Conservation (phyloP, 179 eudicot species). For the Dionaea muscipula region DNA sequence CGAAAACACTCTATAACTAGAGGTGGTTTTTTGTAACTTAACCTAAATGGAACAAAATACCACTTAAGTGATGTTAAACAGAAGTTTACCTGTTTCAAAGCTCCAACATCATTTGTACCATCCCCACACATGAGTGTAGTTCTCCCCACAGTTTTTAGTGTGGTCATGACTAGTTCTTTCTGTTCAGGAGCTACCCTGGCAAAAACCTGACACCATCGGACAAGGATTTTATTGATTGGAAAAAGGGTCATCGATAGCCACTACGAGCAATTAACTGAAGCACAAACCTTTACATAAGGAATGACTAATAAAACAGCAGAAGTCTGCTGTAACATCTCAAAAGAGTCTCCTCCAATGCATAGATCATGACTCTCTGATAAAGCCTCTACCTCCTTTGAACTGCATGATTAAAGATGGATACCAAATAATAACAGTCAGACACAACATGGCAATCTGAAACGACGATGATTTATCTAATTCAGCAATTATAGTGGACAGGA, state of each 20-base stretch:
- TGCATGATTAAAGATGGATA: constrained; percentile 23
- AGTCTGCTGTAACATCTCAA: constrained; percentile 83
- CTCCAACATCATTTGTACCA: constrained; percentile 97
- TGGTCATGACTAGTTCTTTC: constrained; percentile 88
- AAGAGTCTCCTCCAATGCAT: constrained; percentile 78
- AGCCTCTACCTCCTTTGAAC: constrained; percentile 63
- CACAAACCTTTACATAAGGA: constrained; percentile 76
- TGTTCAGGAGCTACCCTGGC: constrained; percentile 99
- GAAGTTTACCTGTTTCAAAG: constrained; percentile 71
- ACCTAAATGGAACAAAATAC: no score
- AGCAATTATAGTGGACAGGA: background rate
- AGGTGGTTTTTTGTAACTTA: no score
- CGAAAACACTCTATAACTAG: no score
- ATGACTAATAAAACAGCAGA: constrained; percentile 61
- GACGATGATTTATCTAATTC: no score
- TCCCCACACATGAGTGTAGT: constrained; percentile 94
- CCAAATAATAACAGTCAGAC: no score
- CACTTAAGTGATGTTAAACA: background rate
- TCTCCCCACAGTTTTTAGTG: constrained; percentile 83
- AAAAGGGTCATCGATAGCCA: background rate
- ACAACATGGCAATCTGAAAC: no score
- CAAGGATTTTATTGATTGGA: background rate
- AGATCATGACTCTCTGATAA: constrained; percentile 70
- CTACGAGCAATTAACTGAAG: background rate
- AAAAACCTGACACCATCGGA: constrained; percentile 48